A percentile compares a stretch with the other conserved stretches of the same genome.
phyloP scores from a whole-genome alignment of 305 asterid genomes.

The Fraxinus paxiana region DNA sequence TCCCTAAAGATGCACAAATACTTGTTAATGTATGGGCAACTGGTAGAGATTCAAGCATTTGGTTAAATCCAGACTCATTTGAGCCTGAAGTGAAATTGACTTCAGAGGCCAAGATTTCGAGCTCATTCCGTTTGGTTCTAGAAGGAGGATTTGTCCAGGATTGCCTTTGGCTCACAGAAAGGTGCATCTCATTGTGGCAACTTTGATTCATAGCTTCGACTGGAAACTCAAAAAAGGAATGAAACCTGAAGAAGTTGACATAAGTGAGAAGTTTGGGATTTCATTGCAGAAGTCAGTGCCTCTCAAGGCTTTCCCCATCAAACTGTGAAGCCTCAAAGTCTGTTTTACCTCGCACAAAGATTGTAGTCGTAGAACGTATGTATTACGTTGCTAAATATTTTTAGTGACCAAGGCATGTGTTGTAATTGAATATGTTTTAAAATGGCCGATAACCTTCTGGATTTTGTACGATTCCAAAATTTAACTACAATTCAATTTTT shows the following conservation, averaged over 20 bases:
- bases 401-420: neutral
- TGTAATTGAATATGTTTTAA: neutral
- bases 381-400: neutral
- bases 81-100: neutral
- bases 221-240: neutral
- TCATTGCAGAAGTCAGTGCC: neutral
- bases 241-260: neutral
- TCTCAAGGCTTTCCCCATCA: neutral
- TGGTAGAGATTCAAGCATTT: neutral
- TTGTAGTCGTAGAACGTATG: neutral
- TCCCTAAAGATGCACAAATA: conserved; percentile 4
- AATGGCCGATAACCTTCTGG: neutral
- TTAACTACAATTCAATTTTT: neutral
- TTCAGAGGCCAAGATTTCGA: conserved; percentile 14
- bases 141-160: conserved; percentile 26
- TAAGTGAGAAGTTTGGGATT: conserved; percentile 3
- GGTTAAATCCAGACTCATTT: neutral
- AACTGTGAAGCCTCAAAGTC: neutral
- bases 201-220: conserved; percentile 4
- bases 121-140: conserved; percentile 11
- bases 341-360: neutral
- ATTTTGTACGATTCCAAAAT: neutral
- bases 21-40: neutral
- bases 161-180: neutral
- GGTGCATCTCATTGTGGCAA: neutral